Conservation (phyloP, 2,329 filamentous ascomycete species). For the Hymenoscyphus albidus region DNA sequence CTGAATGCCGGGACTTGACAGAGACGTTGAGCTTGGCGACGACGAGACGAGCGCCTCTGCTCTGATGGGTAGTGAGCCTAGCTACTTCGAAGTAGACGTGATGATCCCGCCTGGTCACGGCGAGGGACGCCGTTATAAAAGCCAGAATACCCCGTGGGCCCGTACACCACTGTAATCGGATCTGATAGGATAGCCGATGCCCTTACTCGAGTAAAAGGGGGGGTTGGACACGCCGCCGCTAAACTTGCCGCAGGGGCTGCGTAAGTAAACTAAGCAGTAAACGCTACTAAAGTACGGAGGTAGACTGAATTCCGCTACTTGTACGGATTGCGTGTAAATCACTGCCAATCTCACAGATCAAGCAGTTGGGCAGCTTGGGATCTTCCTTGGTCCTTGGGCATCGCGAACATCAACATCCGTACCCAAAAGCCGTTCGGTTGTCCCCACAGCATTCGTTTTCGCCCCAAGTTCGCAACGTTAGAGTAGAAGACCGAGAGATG, state of each 20-base stretch:
- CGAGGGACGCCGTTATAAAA: neutral
- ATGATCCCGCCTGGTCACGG: neutral
- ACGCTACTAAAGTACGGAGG: too few relatives aligned
- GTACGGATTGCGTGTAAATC: neutral
- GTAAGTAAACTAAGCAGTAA: too few relatives aligned
- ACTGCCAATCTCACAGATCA: neutral
- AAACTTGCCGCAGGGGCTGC: too few relatives aligned
- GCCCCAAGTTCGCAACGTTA: neutral
- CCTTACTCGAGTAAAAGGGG: too few relatives aligned
- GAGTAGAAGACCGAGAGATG: too few relatives aligned
- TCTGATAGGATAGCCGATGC: too few relatives aligned
- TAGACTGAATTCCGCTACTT: too few relatives aligned
- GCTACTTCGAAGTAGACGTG: neutral
- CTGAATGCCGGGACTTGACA: conserved; percentile 1
- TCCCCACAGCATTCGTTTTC: neutral
- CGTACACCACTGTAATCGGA: too few relatives aligned
- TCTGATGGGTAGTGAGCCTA: neutral
- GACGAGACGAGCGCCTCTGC: neutral
- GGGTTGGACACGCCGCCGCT: too few relatives aligned
- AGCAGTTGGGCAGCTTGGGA: conserved; percentile 2
- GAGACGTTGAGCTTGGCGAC: neutral
- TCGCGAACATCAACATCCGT: neutral
- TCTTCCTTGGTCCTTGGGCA: neutral
- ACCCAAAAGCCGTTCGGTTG: neutral
- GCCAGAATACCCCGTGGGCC: neutral